Base-by-base conservation (phyloP, 73 alveolate species). In the Paramecium caudatum region DNA sequence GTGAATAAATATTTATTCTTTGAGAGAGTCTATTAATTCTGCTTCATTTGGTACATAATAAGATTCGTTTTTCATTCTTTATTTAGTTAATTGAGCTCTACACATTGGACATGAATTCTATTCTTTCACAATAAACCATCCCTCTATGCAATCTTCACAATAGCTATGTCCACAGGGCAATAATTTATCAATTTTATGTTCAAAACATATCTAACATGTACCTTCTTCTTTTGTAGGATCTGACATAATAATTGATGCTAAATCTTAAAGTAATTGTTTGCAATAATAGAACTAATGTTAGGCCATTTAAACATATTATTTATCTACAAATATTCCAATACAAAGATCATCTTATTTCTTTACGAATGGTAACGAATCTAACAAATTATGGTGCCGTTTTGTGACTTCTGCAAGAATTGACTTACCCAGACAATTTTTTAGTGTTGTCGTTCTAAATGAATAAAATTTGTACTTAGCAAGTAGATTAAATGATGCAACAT, bases 91-190 rank as follows among this genome's bases (percentile, higher is more conserved):
- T 65, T 65, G 32, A 7, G 83, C 83, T 65, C 83, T 65, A 30
- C 83, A 65, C 83, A 65, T 65, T 65, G 83, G 83, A 65, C 83
- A 65, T 3, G 83, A 65, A 65, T 65, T 27, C 34, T 65, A 65
- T 33, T 65, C 83, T 65, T 65, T 65, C 15, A 65, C 25, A 16
- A 17, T 65, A 13, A 65, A 65, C 83, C 83, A 65, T 10, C 61
- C 83, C 6, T 30, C 49, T 15, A 65, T 36, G 8, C 83, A 65
- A 65, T 65, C 32, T 36, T 30, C 13, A 32, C 83, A 65, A 65
- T 65, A 65, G 34, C 83, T 65, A 65, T 65, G 83, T 33, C 83
- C 83, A 36, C 83, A 65, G 17, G 83, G 83, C 19, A 65, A 15
- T 33, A 65, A 4, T 15, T 33, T 65, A 17, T 15, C 49, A 3